Conservation (phyloP, 192 early-diverging fungal species). For the Coemansia biformis region DNA sequence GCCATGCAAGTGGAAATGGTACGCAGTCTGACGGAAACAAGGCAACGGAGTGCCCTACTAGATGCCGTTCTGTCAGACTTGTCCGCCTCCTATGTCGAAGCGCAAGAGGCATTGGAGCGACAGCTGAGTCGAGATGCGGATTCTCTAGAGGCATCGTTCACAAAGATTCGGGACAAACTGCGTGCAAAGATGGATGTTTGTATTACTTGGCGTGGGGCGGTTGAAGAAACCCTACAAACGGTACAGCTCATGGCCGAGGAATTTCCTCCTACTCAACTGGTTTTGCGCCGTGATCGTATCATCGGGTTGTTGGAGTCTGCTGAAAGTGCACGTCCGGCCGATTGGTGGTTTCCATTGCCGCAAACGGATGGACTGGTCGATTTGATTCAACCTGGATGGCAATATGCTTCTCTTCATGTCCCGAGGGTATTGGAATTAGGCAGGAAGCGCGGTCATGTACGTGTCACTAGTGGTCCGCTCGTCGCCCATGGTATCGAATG, state of each 20-base stretch:
- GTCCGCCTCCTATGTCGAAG: conserved; percentile 4
- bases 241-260: conserved; percentile 43
- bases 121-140: background rate
- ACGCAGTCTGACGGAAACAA: conserved; percentile 19
- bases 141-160: background rate
- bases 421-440: conserved; percentile 30
- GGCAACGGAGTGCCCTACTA: conserved; percentile 17
- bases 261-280: conserved; percentile 29
- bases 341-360: conserved; percentile 5
- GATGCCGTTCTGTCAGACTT: conserved; percentile 5
- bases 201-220: conserved; percentile 19
- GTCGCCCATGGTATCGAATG: conserved; percentile 31
- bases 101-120: conserved; percentile 7
- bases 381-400: conserved; percentile 5
- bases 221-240: conserved; percentile 19
- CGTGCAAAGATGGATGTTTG: conserved; percentile 2
- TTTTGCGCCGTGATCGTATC: conserved; percentile 16
- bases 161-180: background rate
- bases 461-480: conserved; percentile 16
- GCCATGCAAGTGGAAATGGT: conserved; percentile 27
- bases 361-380: background rate
- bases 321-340: conserved; percentile 7
- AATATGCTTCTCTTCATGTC: conserved; percentile 8
- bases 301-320: conserved; percentile 11
- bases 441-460: conserved; percentile 39